These are phyloP conservation scores for Picea sitchensis DNA, from an alignment of 75 land plant genomes.

Conservation along the genomic window DNA sequence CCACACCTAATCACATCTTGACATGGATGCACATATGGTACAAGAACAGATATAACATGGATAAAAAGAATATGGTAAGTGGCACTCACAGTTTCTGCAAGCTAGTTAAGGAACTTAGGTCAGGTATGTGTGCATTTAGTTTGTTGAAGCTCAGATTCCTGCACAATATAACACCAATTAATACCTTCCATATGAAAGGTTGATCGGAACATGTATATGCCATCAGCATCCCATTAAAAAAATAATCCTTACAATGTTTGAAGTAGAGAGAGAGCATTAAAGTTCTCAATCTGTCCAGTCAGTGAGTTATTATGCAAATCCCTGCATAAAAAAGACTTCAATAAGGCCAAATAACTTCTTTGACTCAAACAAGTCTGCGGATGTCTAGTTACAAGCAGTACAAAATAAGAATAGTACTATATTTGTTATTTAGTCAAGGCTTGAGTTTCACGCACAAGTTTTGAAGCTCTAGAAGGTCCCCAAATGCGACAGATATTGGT, in stretches of 20 bases:
- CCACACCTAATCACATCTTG: too few relatives aligned
- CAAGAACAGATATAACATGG: neutral
- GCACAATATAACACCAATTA: constrained; percentile 7
- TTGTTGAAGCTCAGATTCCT: constrained; percentile 74
- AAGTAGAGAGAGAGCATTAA: constrained; percentile 40
- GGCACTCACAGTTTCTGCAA: constrained; percentile 50
- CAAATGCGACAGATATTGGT: constrained; percentile 44
- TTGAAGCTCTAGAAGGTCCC: constrained; percentile 56
- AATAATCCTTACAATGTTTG: constrained; percentile 32
- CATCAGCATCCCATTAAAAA: neutral
- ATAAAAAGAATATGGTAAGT: neutral
- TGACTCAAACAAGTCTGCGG: neutral
- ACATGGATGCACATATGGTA: too few relatives aligned
- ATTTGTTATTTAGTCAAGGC: neutral
- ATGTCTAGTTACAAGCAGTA: neutral
- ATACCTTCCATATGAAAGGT: neutral
- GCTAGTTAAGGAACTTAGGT: constrained; percentile 28
- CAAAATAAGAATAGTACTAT: neutral
- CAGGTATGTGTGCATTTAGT: constrained; percentile 49
- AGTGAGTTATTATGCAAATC: constrained; percentile 63
- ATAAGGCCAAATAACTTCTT: neutral
- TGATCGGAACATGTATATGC: neutral
- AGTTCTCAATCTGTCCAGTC: constrained; percentile 45
- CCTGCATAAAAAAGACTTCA: constrained; percentile 17
- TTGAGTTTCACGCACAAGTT: constrained; percentile 31